phyloP scores from a whole-genome alignment of 1,139 yeast genomes.

The Hanseniaspora uvarum region DNA sequence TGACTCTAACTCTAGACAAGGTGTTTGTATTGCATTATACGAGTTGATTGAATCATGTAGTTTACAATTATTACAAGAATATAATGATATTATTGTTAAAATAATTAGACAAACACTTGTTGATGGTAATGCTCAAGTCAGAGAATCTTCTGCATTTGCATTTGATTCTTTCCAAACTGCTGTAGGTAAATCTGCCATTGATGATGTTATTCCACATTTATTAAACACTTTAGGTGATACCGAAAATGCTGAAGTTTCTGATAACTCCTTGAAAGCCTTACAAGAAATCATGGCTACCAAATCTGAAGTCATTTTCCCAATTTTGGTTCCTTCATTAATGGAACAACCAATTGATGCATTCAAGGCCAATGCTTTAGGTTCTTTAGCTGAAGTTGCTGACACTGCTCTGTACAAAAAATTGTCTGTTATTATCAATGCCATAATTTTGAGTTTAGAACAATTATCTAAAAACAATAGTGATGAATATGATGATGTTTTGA shows the following conservation, averaged over 20 bases:
- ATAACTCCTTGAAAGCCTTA: conserved; percentile 74
- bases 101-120: conserved; percentile 73
- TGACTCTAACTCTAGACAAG: conserved; percentile 81
- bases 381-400: conserved; percentile 88
- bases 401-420: conserved; percentile 65
- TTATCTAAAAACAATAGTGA: conserved; percentile 31
- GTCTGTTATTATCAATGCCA: conserved; percentile 57
- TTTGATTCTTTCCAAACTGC: conserved; percentile 77
- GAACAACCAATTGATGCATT: conserved; percentile 71
- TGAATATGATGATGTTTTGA: conserved; percentile 37
- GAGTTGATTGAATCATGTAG: conserved; percentile 75
- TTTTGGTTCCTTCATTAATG: conserved; percentile 74
- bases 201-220: conserved; percentile 77
- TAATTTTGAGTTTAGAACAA: conserved; percentile 51
- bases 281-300: conserved; percentile 88
- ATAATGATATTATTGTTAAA: conserved; percentile 58
- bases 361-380: conserved; percentile 79
- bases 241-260: conserved; percentile 42
- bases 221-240: conserved; percentile 54
- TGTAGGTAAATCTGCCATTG: conserved; percentile 77
- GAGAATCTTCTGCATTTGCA: conserved; percentile 85
- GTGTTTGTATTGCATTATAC: conserved; percentile 86
- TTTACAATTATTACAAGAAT: conserved; percentile 49
- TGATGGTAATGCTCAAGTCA: conserved; percentile 60
- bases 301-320: conserved; percentile 87